These are phyloP conservation scores for Calonectria crousiana DNA, from an alignment of 2,329 filamentous ascomycete genomes.

Conservation along the genomic window DNA sequence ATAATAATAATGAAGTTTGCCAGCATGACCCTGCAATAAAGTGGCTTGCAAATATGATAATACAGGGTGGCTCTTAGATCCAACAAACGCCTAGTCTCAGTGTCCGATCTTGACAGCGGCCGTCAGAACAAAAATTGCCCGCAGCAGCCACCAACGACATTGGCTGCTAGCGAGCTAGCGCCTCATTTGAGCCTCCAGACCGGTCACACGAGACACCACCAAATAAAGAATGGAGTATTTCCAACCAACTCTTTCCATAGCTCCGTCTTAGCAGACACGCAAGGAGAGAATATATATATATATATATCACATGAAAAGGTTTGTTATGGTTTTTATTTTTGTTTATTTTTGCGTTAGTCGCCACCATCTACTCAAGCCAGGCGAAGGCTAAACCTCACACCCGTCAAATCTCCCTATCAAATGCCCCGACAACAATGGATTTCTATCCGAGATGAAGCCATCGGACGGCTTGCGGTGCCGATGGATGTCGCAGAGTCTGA, in stretches of 20 bases:
- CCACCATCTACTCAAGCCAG: background rate
- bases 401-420: background rate
- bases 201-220: background rate
- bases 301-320: no score
- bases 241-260: background rate
- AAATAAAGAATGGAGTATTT: background rate
- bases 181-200: background rate
- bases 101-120: background rate
- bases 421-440: background rate
- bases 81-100: background rate
- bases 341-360: background rate
- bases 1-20: background rate
- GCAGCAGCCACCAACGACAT: background rate
- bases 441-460: background rate
- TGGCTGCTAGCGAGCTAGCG: background rate
- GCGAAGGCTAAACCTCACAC: background rate
- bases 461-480: background rate
- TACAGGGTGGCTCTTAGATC: background rate
- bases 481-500: background rate
- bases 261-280: background rate
- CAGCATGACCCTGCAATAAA: no score
- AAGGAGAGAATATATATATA: no score
- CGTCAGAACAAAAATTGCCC: background rate
- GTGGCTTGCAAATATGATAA: no score
- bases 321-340: background rate